These are phyloP conservation scores for Tricholoma flavovirens DNA, from an alignment of 768 basidiomycete genomes.

Conservation along the genomic window DNA sequence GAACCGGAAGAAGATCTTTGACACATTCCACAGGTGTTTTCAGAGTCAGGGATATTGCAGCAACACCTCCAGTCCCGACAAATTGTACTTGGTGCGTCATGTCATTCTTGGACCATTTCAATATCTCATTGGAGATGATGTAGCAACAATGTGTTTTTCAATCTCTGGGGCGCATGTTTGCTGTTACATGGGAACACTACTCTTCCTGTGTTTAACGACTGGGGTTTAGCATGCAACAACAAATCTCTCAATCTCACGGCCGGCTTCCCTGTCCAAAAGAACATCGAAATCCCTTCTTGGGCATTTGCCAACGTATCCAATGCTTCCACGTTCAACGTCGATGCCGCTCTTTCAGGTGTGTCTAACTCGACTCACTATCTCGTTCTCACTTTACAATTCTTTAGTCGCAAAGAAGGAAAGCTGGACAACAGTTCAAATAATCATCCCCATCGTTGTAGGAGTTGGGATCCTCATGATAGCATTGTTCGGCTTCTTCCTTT, in stretches of 20 bases:
- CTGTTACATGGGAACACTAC: slow-evolving; percentile 1
- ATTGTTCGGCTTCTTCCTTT: background rate
- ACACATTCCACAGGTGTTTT: background rate
- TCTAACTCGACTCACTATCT: background rate
- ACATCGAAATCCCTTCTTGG: slow-evolving; percentile 6
- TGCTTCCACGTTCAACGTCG: slow-evolving; percentile 4
- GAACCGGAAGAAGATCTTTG: background rate
- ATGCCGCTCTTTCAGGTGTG: slow-evolving; percentile 7
- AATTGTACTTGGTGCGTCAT: slow-evolving; percentile 16
- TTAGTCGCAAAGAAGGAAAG: slow-evolving; percentile 1
- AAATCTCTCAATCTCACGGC: slow-evolving; percentile 8
- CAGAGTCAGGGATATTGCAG: background rate
- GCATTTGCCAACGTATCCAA: background rate
- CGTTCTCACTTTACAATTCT: background rate
- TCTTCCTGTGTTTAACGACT: slow-evolving; percentile 5
- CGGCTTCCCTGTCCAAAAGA: slow-evolving; percentile 2
- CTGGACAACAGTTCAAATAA: slow-evolving; percentile 1
- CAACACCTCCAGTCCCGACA: slow-evolving; percentile 3
- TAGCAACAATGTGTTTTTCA: slow-evolving; percentile 28
- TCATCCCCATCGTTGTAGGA: slow-evolving; percentile 7
- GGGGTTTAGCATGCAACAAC: slow-evolving; percentile 9
- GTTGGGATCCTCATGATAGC: slow-evolving; percentile 1
- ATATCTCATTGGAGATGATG: slow-evolving; percentile 1
- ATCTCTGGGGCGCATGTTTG: slow-evolving; percentile 22
- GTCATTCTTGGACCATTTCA: background rate